phyloP scores from a whole-genome alignment of 805 yeast genomes.

The Kodamaea sagamina region DNA sequence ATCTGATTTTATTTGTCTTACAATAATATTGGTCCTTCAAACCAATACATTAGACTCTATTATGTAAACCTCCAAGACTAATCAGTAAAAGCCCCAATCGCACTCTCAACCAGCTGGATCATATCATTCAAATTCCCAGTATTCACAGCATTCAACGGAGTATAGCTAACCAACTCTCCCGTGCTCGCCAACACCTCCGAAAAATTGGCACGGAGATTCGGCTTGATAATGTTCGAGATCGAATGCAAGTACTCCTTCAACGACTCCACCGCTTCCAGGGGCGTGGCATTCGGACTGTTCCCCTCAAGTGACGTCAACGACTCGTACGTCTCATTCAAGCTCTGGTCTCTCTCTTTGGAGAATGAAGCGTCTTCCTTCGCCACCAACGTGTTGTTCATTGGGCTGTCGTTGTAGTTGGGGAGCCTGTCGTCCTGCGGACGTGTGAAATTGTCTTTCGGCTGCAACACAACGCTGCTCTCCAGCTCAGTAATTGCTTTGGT shows the following conservation, averaged over 20 bases:
- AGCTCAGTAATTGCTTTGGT: not conserved
- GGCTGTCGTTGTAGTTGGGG: not conserved
- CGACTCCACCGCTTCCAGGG: slow-evolving; percentile 18
- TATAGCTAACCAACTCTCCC: slow-evolving; percentile 14
- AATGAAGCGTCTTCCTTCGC: slow-evolving; percentile 2
- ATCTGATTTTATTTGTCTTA: too few species aligned
- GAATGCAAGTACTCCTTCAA: slow-evolving; percentile 19
- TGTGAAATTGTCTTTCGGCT: not conserved
- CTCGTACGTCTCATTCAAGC: slow-evolving; percentile 18
- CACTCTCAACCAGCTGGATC: slow-evolving; percentile 21
- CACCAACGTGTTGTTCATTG: slow-evolving; percentile 11
- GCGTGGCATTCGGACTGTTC: slow-evolving; percentile 12
- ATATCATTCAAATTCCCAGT: slow-evolving; percentile 20
- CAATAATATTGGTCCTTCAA: too few species aligned
- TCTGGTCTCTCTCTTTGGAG: slow-evolving; percentile 15
- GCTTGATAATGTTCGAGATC: slow-evolving; percentile 14
- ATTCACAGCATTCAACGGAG: slow-evolving; percentile 18
- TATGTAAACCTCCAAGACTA: too few species aligned
- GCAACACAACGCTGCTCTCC: not conserved
- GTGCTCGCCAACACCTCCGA: slow-evolving; percentile 18
- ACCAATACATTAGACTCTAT: too few species aligned
- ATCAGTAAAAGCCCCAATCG: slow-evolving; percentile 17
- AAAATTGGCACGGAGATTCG: slow-evolving; percentile 15
- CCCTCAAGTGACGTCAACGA: slow-evolving; percentile 17
- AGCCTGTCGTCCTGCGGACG: too few species aligned